Percentiles rank a stretch among this genome's conserved stretches.
Evolutionary conservation across 225 moss, liverwort and hornwort species (phyloP).

Genomic region (Polytrichum commune): DNA sequence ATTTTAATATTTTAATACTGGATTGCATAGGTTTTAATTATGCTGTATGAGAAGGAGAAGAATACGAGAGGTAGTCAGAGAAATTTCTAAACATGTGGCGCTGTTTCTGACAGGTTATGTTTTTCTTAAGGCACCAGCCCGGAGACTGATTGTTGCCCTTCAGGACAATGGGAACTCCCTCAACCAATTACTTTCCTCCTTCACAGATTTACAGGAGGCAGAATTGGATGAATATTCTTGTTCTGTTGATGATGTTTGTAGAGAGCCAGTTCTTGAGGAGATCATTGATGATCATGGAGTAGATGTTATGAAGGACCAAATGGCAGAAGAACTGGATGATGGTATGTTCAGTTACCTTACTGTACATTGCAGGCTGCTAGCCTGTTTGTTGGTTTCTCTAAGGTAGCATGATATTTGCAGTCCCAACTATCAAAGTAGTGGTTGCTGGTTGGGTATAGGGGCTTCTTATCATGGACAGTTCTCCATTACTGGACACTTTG

Average conservation of each 20-base stretch:
- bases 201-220: slow-evolving; percentile 28
- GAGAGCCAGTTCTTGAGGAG: slow-evolving; percentile 19
- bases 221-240: slow-evolving; percentile 32
- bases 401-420: no score
- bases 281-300: slow-evolving; percentile 8
- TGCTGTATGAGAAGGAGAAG: no score
- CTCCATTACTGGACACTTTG: no score
- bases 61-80: not conserved
- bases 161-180: slow-evolving; percentile 73
- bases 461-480: no score
- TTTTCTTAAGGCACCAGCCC: slow-evolving; percentile 70
- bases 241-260: slow-evolving; percentile 15
- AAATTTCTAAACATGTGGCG: not conserved
- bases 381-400: not conserved
- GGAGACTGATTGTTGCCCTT: slow-evolving; percentile 53
- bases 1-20: no score
- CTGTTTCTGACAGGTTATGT: slow-evolving; percentile 43
- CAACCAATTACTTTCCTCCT: slow-evolving; percentile 47
- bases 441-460: no score
- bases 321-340: slow-evolving; percentile 64
- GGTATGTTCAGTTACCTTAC: slow-evolving; percentile 25
- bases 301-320: slow-evolving; percentile 36
- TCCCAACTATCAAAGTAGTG: no score
- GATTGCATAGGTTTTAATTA: no score
- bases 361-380: no score